Evolutionary conservation across 2,329 filamentous ascomycete species (phyloP), one percentile per base, ranked within the genome.

Genomic region (Ceratocystiopsis brevicomis): DNA sequence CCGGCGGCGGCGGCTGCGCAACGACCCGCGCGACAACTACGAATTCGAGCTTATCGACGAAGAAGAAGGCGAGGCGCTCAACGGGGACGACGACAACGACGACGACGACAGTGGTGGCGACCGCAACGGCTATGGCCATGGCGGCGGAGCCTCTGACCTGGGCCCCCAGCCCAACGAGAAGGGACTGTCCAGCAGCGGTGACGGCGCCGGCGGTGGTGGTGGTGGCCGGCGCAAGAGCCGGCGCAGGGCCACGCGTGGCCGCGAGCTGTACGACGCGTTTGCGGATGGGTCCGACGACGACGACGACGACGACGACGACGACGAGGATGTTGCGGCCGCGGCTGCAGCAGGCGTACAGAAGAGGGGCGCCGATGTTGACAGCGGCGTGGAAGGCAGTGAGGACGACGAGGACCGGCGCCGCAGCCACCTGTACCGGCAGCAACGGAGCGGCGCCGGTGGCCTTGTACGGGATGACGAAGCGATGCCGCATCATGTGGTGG

Each of bases 201-300:
- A 32, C 25, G 16, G 14, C n/a, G 8, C 19, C 5, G 44, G 39
- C 37, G 39, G 34, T 36, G 36, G 40, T 18, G 25, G 13, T 39
- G 33, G 35, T 18, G 32, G 40, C n/a, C 18, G 53, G 21, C 56
- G 59, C 51, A 64, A 63, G 51, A 53, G 63, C 16, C 64, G 66
- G 45, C 67, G 71, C 50, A 51, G 48, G 44, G 43, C 44, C 10
- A 67, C 69, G 42, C 60, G 84, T 17, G 90, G 85, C 2, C 86
- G 88, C 25, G 88, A 96, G 63, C 64, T 98, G 38, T 98, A 98
- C 58, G 90, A 98, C 65, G 90, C 90, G 5, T 98, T 98, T 67
- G 90, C 90, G 0, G 87, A 84, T 15, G 88, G 86, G 42, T 76
- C 72, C 47, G 70, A 73, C 19, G 88, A 88, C 45, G 87, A 90